Evolutionary conservation across 176 grass and related monocot genomes (phyloP), one percentile per base, ranked within the genome.

Genomic region (Thinopyrum elongatum): DNA sequence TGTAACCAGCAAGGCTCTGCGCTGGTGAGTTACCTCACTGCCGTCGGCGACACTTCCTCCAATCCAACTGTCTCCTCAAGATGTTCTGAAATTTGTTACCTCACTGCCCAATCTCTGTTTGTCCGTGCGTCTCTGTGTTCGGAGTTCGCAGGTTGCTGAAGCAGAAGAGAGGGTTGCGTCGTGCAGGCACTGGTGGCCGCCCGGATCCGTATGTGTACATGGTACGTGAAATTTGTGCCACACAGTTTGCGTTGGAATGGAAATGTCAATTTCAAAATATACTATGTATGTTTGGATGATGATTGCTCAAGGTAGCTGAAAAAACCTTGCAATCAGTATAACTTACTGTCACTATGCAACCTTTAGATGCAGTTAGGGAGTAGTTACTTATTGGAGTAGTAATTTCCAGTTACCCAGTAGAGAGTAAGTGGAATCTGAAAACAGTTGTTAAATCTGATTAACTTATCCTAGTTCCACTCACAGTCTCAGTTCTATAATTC

Each of bases 1-100:
- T 13, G 61, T 69, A 4, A 91, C 89, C 68, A 87, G 89, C 89
- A 91, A 76, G 49, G 89, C 89, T n/a, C 39, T 91, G 70, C 81
- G 89, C 35, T 81, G 46, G 89, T 91, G 61, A 87, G 81, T 44
- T n/a, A n/a, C n/a, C n/a, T n/a, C n/a, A n/a, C n/a, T n/a, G n/a
- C n/a, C n/a, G n/a, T n/a, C n/a, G n/a, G 22, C 3, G n/a, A 33
- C 8, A 4, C 17, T 63, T 11, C 47, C 29, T 53, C 44, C 35
- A 60, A 63, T 51, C 36, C 23, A 61, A 33, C 61, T 91, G 1
- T 29, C 14, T 22, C 68, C 35, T 61, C 16, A 79, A 67, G 8
- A 19, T 23, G 66, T 61, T 84, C 59, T 69, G 62, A 29, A 21
- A 41, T 49, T 15, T 9, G 28, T 87, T 80, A 10, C 4, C 44